phyloP scores from a whole-genome alignment of 345 rosid genomes.

The Populus nigra region DNA sequence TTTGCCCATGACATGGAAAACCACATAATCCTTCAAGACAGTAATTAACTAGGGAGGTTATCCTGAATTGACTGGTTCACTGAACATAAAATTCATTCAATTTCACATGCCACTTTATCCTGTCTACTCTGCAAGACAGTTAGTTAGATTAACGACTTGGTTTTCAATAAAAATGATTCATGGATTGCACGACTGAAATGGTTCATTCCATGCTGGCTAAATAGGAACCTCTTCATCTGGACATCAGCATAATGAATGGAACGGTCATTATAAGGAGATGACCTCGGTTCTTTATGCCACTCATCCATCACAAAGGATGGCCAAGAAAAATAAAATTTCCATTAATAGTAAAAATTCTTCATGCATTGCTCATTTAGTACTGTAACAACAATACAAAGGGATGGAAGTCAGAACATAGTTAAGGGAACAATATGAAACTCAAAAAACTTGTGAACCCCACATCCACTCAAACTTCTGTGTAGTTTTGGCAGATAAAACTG shows the following conservation, averaged over 20 bases:
- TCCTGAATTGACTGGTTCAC: not conserved
- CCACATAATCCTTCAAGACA: not conserved
- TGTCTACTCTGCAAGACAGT: not conserved
- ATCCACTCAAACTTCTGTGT: not conserved
- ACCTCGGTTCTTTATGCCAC: not conserved
- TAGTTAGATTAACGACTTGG: not conserved
- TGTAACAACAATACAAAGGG: not conserved
- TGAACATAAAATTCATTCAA: not conserved
- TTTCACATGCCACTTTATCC: not conserved
- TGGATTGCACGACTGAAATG: not conserved
- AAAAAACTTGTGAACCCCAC: not conserved
- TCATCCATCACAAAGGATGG: not conserved
- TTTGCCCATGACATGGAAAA: not conserved
- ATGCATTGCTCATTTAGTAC: not conserved
- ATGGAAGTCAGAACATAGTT: too few species aligned
- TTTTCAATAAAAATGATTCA: slow-evolving; percentile 3
- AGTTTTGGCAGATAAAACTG: not conserved
- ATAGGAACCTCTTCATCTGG: not conserved
- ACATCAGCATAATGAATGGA: not conserved
- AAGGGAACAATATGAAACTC: not conserved
- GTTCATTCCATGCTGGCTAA: not conserved
- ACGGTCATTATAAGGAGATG: not conserved
- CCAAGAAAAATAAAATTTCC: too few species aligned
- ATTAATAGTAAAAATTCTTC: not conserved
- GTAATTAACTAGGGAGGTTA: not conserved